These are phyloP conservation scores for Chionographis japonica DNA, from an alignment of 106 monocot species.

Conservation along the genomic window DNA sequence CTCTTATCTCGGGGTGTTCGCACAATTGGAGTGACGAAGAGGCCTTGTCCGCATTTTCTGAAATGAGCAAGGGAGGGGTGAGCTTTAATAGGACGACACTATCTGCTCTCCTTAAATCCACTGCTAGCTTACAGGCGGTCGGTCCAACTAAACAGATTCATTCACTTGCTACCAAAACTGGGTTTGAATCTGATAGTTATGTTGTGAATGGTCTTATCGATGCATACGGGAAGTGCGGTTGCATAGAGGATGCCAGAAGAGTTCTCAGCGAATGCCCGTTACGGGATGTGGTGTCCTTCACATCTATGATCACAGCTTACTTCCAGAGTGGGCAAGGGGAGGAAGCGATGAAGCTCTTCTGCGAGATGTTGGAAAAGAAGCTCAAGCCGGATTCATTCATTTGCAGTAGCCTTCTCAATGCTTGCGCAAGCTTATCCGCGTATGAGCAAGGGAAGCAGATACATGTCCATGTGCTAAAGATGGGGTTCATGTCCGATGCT, in stretches of 20 bases:
- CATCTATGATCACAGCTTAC: slow-evolving; percentile 73
- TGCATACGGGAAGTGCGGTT: slow-evolving; percentile 74
- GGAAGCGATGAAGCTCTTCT: slow-evolving; percentile 72
- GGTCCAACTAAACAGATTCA: slow-evolving; percentile 47
- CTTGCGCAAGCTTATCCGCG: slow-evolving; percentile 76
- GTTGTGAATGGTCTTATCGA: slow-evolving; percentile 79
- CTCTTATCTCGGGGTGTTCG: slow-evolving; percentile 75
- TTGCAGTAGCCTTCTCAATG: slow-evolving; percentile 73
- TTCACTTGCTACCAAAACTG: slow-evolving; percentile 38
- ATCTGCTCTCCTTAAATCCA: slow-evolving; percentile 72
- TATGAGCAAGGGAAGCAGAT: slow-evolving; percentile 87
- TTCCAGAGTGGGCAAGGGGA: slow-evolving; percentile 66
- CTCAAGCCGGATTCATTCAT: slow-evolving; percentile 72
- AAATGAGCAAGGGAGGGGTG: slow-evolving; percentile 55
- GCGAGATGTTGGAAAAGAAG: slow-evolving; percentile 35
- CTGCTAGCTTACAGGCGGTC: slow-evolving; percentile 45
- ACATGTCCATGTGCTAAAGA: slow-evolving; percentile 56
- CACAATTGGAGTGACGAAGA: slow-evolving; percentile 48
- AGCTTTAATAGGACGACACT: slow-evolving; percentile 69
- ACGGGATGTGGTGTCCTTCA: slow-evolving; percentile 60
- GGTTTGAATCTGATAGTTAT: slow-evolving; percentile 59
- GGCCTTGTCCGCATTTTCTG: slow-evolving; percentile 41
- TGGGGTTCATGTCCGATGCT: slow-evolving; percentile 44
- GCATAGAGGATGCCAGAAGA: slow-evolving; percentile 39
- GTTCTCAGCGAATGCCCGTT: slow-evolving; percentile 51